Base-by-base conservation (phyloP, 768 basidiomycete species). In the Mycena rosella region DNA sequence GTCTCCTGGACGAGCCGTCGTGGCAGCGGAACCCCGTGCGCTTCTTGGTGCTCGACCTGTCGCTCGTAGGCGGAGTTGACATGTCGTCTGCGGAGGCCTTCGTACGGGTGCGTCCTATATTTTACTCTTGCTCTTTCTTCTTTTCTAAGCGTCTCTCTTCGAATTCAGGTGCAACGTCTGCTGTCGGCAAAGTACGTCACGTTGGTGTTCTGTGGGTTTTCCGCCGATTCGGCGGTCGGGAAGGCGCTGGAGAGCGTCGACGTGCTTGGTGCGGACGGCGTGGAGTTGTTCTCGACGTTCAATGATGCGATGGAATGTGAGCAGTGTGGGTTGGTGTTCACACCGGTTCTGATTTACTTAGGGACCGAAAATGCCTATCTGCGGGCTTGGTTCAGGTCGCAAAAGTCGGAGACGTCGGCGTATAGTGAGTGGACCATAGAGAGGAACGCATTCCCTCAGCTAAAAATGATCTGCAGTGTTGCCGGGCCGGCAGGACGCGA, bases 301-400 rank as follows among this genome's bases (percentile, higher is more conserved):
- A 96, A 92, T 72, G 95, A 98, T 69, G 96, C 95, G 0, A 87
- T 98, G 84, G 97, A 99, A 79, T 97, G 93, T 94, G 74, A 76
- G 92, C 18, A 22, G 18, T 44, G 6, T 3, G 18, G 20, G 20
- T 44, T n/a, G 5, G 20, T 20, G 11, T 44, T 22, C n/a, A 44
- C 20, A 22, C 18, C 20, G 6, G n/a, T 44, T 44, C 53, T 22
- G 69, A 36, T 27, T 72, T 45, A 30, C 20, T 86, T 20, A 86
- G 93, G 96, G 96, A 96, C 95, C 0, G 96, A 98, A 80, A 98
- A 98, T 78, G 92, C 89, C 0, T 98, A 98, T 79, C 75, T 98
- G 68, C 87, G 87, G 59, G 90, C 92, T 10, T 94, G 92, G 92
- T 92, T 92, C 70, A 81, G 83, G 65, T 86, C 88, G 0, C 88